Evolutionary conservation across 2,329 filamentous ascomycete genomes (phyloP).

Genomic region (Alternaria gaisen): DNA sequence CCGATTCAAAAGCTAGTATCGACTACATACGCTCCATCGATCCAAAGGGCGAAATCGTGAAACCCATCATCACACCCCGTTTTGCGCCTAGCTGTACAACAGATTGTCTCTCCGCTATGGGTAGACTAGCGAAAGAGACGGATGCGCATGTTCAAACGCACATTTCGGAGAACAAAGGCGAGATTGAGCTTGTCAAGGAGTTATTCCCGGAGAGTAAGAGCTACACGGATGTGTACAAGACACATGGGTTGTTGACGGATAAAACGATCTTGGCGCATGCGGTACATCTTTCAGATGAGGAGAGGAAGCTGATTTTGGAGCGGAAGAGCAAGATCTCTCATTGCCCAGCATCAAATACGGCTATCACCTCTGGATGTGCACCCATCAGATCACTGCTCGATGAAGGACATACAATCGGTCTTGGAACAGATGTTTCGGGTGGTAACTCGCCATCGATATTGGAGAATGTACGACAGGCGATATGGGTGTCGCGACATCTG

Average conservation of each 20-base stretch:
- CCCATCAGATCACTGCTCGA: constrained; percentile 78
- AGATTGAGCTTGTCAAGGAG: constrained; percentile 74
- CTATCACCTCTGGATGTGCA: constrained; percentile 80
- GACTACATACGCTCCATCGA: constrained; percentile 73
- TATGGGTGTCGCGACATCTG: constrained; percentile 77
- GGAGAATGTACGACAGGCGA: constrained; percentile 82
- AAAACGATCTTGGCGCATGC: constrained; percentile 87
- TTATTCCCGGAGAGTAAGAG: constrained; percentile 71
- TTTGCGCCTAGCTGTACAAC: constrained; percentile 66
- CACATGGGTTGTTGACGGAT: constrained; percentile 70
- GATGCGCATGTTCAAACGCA: constrained; percentile 84
- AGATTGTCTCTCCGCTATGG: constrained; percentile 69
- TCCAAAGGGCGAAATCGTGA: constrained; percentile 69
- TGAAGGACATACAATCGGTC: constrained; percentile 77
- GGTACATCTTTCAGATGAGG: constrained; percentile 74
- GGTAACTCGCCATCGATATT: constrained; percentile 85
- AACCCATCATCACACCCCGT: constrained; percentile 79
- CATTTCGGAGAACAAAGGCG: constrained; percentile 81
- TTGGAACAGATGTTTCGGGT: constrained; percentile 91
- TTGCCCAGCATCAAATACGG: constrained; percentile 87
- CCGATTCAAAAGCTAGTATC: constrained; percentile 54
- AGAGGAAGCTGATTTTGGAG: constrained; percentile 70
- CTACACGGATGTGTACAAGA: constrained; percentile 85
- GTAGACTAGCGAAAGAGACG: constrained; percentile 68
- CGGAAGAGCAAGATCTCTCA: constrained; percentile 76